Percentiles rank a stretch among this genome's conserved stretches.
These are phyloP conservation scores for Iris macrosiphon DNA, from an alignment of 106 monocot species.

Conservation along the genomic window DNA sequence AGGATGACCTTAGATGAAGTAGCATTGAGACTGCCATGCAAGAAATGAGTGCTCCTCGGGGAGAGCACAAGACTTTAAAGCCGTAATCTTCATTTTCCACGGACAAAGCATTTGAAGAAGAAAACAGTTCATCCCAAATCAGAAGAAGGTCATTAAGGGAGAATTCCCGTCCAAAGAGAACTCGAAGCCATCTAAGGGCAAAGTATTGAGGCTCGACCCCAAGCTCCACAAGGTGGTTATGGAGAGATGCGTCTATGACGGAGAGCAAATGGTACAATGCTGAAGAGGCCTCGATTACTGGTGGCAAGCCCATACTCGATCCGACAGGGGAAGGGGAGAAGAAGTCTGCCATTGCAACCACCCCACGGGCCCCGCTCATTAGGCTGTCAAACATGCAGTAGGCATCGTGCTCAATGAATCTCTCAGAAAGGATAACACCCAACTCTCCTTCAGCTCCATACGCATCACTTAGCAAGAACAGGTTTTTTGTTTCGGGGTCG, in stretches of 20 bases:
- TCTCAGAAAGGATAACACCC: slow-evolving; percentile 79
- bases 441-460: slow-evolving; percentile 96
- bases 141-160: slow-evolving; percentile 45
- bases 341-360: slow-evolving; percentile 75
- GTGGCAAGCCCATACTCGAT: slow-evolving; percentile 33
- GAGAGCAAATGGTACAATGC: slow-evolving; percentile 64
- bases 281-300: slow-evolving; percentile 65
- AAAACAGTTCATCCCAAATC: slow-evolving; percentile 72
- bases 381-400: slow-evolving; percentile 87
- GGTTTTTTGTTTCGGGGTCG: slow-evolving; percentile 62
- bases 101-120: slow-evolving; percentile 23
- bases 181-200: slow-evolving; percentile 63
- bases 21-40: slow-evolving; percentile 68
- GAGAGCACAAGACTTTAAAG: slow-evolving; percentile 43
- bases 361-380: slow-evolving; percentile 58
- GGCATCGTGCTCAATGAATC: slow-evolving; percentile 94
- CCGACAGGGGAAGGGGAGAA: slow-evolving; percentile 29
- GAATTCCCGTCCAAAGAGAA: slow-evolving; percentile 74
- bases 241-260: slow-evolving; percentile 51
- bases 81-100: slow-evolving; percentile 18
- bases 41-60: slow-evolving; percentile 48
- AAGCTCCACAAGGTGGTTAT: slow-evolving; percentile 54
- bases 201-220: slow-evolving; percentile 82
- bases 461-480: slow-evolving; percentile 68
- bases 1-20: slow-evolving; percentile 50